Evolutionary conservation across 1,139 yeast species (phyloP), one percentile per base, ranked within the genome.

Genomic region (Scheffersomyces parashehatae): DNA sequence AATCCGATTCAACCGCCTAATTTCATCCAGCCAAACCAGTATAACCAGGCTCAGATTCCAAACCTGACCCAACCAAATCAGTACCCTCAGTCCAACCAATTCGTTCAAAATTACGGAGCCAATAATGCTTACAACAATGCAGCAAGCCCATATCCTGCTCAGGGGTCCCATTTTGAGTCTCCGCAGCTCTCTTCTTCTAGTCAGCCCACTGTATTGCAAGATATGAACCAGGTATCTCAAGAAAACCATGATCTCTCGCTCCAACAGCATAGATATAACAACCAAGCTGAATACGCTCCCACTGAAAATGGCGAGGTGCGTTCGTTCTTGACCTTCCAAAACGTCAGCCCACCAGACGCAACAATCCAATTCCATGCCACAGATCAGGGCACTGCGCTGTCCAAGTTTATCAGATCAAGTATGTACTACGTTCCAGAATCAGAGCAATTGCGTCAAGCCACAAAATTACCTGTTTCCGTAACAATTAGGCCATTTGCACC

Each of bases 321-420:
- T 39, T 65, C 79, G 3, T 89, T 86, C 59, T 71, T 75, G 43
- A 86, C 96, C 3, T 83, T 87, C 58, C 82, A 83, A 56, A 83
- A 87, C 54, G 82, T 87, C 3, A 77, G 80, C 29, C 96, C 98
- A 28, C 97, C 98, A 1, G 73, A 82, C 11, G 85, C 96, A 0
- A 88, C 93, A 1, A 81, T 90, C 1, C 85, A 82, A 52, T 88
- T 74, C 58, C 75, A 73, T 43, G 79, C 86, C 3, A 70, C 80
- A 14, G 98, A 93, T 59, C 96, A 90, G 59, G 96, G 96, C 3
- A 79, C 85, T 3, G 81, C 97, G 2, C 82, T 88, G 28, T 91
- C 98, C 11, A 82, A 88, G 50, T 84, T 83, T 59, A 80, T 88
- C 58, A 75, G 96, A 45, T 72, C 88, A 43, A 74, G 96, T 2